These are phyloP conservation scores for Cercophora scortea DNA, from an alignment of 495 filamentous ascomycete species.

Conservation along the genomic window DNA sequence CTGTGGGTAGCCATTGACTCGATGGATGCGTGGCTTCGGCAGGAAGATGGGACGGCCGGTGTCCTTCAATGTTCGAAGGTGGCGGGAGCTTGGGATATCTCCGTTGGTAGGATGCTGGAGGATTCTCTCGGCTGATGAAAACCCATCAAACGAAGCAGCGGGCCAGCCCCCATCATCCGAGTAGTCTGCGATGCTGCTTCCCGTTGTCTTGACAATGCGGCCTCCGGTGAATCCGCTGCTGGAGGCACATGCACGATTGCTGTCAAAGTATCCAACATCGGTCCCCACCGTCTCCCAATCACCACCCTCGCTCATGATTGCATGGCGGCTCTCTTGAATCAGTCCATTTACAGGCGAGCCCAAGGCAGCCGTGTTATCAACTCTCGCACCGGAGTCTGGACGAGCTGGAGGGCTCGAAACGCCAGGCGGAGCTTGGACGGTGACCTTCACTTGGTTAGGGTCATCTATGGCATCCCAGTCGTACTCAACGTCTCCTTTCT, in stretches of 20 bases:
- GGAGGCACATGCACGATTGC: conserved; percentile 15
- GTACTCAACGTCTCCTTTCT: not conserved
- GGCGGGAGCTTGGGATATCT: not conserved
- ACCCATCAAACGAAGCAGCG: conserved; percentile 1
- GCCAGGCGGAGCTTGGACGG: not conserved
- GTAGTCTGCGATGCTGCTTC: conserved; percentile 32
- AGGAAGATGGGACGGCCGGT: conserved; percentile 18
- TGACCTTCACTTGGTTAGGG: conserved; percentile 7
- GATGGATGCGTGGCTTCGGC: conserved; percentile 15
- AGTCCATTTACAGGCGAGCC: not conserved
- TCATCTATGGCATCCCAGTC: conserved; percentile 6
- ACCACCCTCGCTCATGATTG: conserved; percentile 11
- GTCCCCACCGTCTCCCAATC: conserved; percentile 23
- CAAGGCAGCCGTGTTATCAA: too few species aligned
- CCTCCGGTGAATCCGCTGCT: conserved; percentile 2
- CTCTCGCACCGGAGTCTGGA: not conserved
- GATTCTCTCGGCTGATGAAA: conserved; percentile 18
- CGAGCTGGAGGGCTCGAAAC: not conserved
- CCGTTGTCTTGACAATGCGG: conserved; percentile 15
- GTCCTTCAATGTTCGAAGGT: conserved; percentile 14
- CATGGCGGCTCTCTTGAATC: too few species aligned
- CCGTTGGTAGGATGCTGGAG: conserved; percentile 12
- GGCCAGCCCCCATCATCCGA: conserved; percentile 20
- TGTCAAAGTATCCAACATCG: conserved; percentile 18
- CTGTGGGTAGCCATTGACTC: conserved; percentile 21